Percentiles rank a stretch among this genome's conserved stretches.
Evolutionary conservation across 805 yeast species (phyloP).

Genomic region (Monosporozyma servazzii): DNA sequence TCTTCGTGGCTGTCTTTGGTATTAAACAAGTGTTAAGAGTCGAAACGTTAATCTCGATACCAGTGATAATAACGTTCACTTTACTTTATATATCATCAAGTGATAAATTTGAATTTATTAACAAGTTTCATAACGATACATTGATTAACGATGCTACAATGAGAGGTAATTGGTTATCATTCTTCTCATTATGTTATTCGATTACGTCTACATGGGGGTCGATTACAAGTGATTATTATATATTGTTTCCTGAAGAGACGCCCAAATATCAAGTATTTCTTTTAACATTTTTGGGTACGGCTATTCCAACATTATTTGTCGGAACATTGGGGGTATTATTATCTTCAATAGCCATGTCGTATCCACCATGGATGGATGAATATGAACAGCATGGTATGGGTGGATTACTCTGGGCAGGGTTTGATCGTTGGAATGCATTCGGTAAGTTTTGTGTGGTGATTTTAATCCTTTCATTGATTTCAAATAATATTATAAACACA

Average conservation of each 20-base stretch:
- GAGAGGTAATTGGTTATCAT: slow-evolving; percentile 62
- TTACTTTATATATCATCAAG: slow-evolving; percentile 57
- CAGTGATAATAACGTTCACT: slow-evolving; percentile 58
- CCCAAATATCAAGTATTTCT: slow-evolving; percentile 45
- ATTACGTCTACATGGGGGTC: slow-evolving; percentile 88
- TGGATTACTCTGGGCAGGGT: slow-evolving; percentile 58
- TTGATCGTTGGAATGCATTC: slow-evolving; percentile 60
- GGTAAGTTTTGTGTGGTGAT: slow-evolving; percentile 70
- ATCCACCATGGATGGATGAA: slow-evolving; percentile 47
- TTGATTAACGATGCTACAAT: slow-evolving; percentile 31
- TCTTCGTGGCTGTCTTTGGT: slow-evolving; percentile 68
- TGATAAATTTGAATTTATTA: slow-evolving; percentile 33
- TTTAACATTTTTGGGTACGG: slow-evolving; percentile 57
- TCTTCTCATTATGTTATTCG: slow-evolving; percentile 64
- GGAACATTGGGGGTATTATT: slow-evolving; percentile 65
- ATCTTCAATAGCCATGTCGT: slow-evolving; percentile 53
- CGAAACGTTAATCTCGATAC: slow-evolving; percentile 59
- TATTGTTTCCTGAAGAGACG: slow-evolving; percentile 67
- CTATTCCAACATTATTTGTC: slow-evolving; percentile 66
- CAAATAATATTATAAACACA: slow-evolving; percentile 73
- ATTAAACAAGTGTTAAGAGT: slow-evolving; percentile 60
- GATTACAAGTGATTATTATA: slow-evolving; percentile 75
- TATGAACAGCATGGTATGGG: slow-evolving; percentile 62
- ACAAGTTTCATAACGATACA: slow-evolving; percentile 29
- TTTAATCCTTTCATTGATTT: slow-evolving; percentile 62